A percentile compares a stretch with the other conserved stretches of the same genome.
These are phyloP conservation scores for Pelomyxa schiedti DNA, from an alignment of 78 protist species.

Conservation along the genomic window DNA sequence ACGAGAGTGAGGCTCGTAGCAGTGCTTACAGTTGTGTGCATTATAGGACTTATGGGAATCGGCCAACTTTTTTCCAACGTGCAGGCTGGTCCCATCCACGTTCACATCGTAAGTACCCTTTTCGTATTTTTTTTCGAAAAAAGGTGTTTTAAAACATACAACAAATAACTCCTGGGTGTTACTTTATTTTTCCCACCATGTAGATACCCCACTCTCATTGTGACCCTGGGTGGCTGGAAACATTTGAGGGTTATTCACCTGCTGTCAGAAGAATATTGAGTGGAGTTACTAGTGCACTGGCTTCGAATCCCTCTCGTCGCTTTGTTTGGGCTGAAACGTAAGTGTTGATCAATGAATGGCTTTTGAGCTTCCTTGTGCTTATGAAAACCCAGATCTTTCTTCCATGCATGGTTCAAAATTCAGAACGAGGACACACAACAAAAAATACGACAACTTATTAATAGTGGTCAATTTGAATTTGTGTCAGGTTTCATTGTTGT, in stretches of 20 bases:
- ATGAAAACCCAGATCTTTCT: conserved; percentile 28
- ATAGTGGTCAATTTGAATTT: conserved; percentile 36
- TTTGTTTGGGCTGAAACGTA: conserved; percentile 45
- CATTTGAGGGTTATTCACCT: conserved; percentile 22
- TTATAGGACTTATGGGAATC: too few relatives aligned
- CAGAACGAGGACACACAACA: not conserved
- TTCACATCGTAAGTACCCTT: too few relatives aligned
- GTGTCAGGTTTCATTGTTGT: conserved; percentile 8
- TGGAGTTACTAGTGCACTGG: not conserved
- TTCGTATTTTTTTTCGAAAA: too few relatives aligned
- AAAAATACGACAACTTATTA: conserved; percentile 1
- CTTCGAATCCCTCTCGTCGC: not conserved
- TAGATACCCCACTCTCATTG: conserved; percentile 52
- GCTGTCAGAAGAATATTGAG: conserved; percentile 7
- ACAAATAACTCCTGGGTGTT: too few relatives aligned
- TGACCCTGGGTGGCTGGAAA: conserved; percentile 52
- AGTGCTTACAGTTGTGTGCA: too few relatives aligned
- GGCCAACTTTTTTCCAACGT: too few relatives aligned
- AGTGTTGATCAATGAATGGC: not conserved
- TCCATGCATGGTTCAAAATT: conserved; percentile 40
- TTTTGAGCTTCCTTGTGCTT: not conserved
- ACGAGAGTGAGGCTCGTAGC: too few relatives aligned
- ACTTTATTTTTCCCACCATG: too few relatives aligned
- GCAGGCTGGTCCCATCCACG: too few relatives aligned
- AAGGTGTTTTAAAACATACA: too few relatives aligned